Percentiles rank a stretch among this genome's conserved stretches.
These are phyloP conservation scores for Marasmius tenuissimus DNA, from an alignment of 1,284 basidiomycete genomes.

Conservation along the genomic window DNA sequence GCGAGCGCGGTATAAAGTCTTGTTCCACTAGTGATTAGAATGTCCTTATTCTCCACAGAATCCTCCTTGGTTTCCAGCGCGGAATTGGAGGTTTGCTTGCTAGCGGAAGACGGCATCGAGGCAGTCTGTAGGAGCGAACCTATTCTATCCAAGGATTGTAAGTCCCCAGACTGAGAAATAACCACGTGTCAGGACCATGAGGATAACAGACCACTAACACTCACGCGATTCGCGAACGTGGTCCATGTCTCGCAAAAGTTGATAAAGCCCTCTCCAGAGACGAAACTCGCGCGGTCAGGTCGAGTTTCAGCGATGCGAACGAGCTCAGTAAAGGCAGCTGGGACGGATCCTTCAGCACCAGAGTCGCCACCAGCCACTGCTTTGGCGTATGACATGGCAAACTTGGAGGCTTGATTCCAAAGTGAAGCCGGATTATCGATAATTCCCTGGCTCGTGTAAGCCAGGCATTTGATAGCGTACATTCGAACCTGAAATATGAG, in stretches of 20 bases:
- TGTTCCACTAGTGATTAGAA: constrained; percentile 33
- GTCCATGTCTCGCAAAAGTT: constrained; percentile 68
- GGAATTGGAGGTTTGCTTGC: background rate
- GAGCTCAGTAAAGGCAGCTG: constrained; percentile 41
- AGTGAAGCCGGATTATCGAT: constrained; percentile 45
- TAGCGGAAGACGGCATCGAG: constrained; percentile 16
- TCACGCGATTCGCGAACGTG: constrained; percentile 50
- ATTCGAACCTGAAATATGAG: constrained; percentile 47
- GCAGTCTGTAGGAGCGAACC: constrained; percentile 36
- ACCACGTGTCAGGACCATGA: background rate
- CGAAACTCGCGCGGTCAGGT: constrained; percentile 36
- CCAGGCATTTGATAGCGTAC: constrained; percentile 48
- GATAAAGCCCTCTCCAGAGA: constrained; percentile 51
- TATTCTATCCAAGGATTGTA: constrained; percentile 49
- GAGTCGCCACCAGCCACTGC: constrained; percentile 20
- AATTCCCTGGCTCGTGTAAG: constrained; percentile 40
- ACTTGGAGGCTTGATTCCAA: constrained; percentile 66
- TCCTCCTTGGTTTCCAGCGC: background rate
- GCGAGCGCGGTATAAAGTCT: constrained; percentile 42
- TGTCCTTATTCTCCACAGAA: constrained; percentile 11
- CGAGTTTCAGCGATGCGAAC: constrained; percentile 35
- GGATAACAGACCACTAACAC: constrained; percentile 6
- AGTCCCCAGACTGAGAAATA: constrained; percentile 46
- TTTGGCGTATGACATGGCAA: constrained; percentile 45
- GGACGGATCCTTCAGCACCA: constrained; percentile 35